A percentile compares a stretch with the other conserved stretches of the same genome.
Conservation (phyloP, 169 alveolate genomes). For the Babesia bovis region DNA sequence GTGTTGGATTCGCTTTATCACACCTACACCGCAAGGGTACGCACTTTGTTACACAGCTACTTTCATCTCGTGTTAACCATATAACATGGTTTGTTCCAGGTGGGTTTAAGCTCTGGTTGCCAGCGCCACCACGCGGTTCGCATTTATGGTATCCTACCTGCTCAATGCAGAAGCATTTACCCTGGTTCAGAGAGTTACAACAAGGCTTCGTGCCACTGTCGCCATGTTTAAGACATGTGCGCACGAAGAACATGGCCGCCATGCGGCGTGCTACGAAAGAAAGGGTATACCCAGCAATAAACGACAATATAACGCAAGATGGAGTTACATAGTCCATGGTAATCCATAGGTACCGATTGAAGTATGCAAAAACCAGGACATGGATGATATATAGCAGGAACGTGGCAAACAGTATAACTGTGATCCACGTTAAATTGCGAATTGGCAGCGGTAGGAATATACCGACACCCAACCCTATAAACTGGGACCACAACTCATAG, state of each 20-base stretch:
- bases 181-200: background rate
- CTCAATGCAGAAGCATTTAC: background rate
- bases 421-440: background rate
- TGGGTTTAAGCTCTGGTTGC: background rate
- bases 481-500: background rate
- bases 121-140: background rate
- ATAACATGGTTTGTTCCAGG: constrained; percentile 9
- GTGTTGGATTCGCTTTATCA: background rate
- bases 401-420: background rate
- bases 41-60: too few species aligned
- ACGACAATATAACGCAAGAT: background rate
- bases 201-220: background rate
- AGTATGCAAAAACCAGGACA: background rate
- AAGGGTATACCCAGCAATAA: constrained; percentile 2
- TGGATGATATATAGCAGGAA: background rate
- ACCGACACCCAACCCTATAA: constrained; percentile 5
- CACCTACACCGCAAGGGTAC: constrained; percentile 6
- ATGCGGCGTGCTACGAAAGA: background rate
- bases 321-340: background rate
- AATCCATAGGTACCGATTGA: background rate
- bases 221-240: background rate
- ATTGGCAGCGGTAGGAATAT: constrained; percentile 1
- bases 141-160: background rate
- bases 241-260: constrained; percentile 1
- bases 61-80: too few species aligned